Base-by-base conservation (phyloP, 768 basidiomycete genomes). In the Amylocystis lapponica region DNA sequence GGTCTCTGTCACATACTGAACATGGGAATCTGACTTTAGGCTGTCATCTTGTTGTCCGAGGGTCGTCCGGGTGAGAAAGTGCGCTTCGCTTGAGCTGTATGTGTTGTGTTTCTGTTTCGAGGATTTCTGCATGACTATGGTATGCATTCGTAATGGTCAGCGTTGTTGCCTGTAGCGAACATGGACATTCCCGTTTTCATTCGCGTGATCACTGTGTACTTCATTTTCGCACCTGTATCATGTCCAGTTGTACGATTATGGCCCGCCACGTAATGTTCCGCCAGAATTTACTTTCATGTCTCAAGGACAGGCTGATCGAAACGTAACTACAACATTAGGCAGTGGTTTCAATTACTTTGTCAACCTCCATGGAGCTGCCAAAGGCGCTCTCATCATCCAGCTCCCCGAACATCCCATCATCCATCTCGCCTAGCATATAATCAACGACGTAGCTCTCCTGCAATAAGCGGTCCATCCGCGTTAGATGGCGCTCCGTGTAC, bases 401-500 rank as follows among this genome's bases (percentile, higher is more conserved):
- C 27, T 66, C 56, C 17, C 61, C 73, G 42, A 86, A 76, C 63
- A 86, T 72, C 20, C 83, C 85, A 49, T 76, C 83, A 56, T 90
- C 89, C 89, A 92, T 92, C 69, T 92, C 88, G 13, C 76, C 78
- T 23, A 92, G 66, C 43, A 92, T 70, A 50, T 87, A 94, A 60
- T 99, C 96, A 43, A 99, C 78, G 49, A 96, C 81, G 56, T 92
- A 98, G 60, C 91, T 96, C 57, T 98, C 96, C 67, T 96, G 90
- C 25, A 96, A 78, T 43, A 96, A 66, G 57, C 81, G 78, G 46
- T 94, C 90, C 61, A 93, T 76, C 52, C 94, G 71, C 27, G 81
- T 66, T 32, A 94, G 76, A 66, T 99, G 96, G 39, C 96, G 76
- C 60, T 95, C 91, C 8, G 94, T 94, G 59, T 98, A 99, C 10